Base-by-base conservation (phyloP, 2,329 filamentous ascomycete genomes). In the Aaosphaeria arxii region DNA sequence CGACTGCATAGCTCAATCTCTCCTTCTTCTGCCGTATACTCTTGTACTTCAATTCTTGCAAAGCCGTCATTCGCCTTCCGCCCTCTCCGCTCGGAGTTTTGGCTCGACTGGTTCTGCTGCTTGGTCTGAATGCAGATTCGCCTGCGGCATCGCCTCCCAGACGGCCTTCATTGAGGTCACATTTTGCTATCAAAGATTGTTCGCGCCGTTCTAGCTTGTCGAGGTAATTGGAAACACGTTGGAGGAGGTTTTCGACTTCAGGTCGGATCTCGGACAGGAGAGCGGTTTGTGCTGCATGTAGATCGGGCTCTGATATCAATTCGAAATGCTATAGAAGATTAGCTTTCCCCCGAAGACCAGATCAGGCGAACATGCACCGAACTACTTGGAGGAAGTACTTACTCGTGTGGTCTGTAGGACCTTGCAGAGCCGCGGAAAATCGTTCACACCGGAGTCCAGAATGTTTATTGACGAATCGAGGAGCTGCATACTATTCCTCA, bases 251-350 rank as follows among this genome's bases (percentile, higher is more conserved):
- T 30, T 85, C 77, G 54, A 95, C 88, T 69, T 90, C 91, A 6
- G 91, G 91, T n/a, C 87, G 86, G 58, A 96, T 94, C 67, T 95
- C 91, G 62, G 89, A 88, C 59, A 91, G 86, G 13, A 96, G 83
- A 4, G 89, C 86, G 56, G 88, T 79, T 71, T 96, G 91, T 31
- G 91, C 91, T 53, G 86, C 81, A 52, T 86, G 85, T 40, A 96
- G 83, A 44, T 88, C 88, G 9, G 87, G 83, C 67, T 95, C 89
- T 11, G 91, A 89, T 58, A 96, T 88, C 39, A 96, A 84, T 70
- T 96, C 91, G 72, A 95, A 96, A 74, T 96, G 91, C 86, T 95
- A 59, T 47, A 41, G n/a, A 36, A 9, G 33, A 24, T 24, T 24
- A 24, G 17, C 17, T 24, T 24, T 24, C 17, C 17, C 17, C 17